These are phyloP conservation scores for Ilex paraguariensis DNA, from an alignment of 305 asterid species.

Conservation along the genomic window DNA sequence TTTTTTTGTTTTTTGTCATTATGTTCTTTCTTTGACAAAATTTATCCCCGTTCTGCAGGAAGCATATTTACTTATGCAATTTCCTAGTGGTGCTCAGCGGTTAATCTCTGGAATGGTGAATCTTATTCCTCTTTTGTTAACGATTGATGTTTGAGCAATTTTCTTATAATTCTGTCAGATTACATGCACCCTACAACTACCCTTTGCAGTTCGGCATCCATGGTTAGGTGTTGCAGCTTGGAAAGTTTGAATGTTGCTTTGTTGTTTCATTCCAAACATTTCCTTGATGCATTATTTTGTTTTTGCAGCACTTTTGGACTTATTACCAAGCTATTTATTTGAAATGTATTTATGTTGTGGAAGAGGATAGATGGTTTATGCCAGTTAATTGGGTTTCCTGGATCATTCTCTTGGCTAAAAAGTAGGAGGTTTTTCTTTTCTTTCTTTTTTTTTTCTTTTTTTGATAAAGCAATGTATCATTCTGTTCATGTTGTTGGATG, in stretches of 20 bases:
- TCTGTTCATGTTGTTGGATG: background rate
- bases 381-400: slow-evolving; percentile 17
- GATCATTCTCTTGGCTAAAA: slow-evolving; percentile 8
- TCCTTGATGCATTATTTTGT: too few species aligned
- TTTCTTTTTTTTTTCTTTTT: too few species aligned
- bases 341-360: too few species aligned
- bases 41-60: slow-evolving; percentile 35
- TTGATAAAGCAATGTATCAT: too few species aligned
- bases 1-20: slow-evolving; percentile 3
- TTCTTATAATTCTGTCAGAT: background rate
- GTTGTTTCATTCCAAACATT: too few species aligned
- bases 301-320: slow-evolving; percentile 3
- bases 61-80: slow-evolving; percentile 58
- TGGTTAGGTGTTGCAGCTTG: too few species aligned
- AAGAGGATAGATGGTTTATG: slow-evolving; percentile 15
- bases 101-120: slow-evolving; percentile 37
- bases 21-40: slow-evolving; percentile 9
- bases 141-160: background rate
- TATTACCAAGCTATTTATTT: background rate
- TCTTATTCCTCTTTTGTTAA: slow-evolving; percentile 7
- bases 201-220: background rate
- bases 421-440: slow-evolving; percentile 17
- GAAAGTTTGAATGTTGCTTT: too few species aligned
- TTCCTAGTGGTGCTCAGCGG: slow-evolving; percentile 32
- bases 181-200: too few species aligned